phyloP scores from a whole-genome alignment of 169 alveolate genomes.

The Sarcocystis neurona region DNA sequence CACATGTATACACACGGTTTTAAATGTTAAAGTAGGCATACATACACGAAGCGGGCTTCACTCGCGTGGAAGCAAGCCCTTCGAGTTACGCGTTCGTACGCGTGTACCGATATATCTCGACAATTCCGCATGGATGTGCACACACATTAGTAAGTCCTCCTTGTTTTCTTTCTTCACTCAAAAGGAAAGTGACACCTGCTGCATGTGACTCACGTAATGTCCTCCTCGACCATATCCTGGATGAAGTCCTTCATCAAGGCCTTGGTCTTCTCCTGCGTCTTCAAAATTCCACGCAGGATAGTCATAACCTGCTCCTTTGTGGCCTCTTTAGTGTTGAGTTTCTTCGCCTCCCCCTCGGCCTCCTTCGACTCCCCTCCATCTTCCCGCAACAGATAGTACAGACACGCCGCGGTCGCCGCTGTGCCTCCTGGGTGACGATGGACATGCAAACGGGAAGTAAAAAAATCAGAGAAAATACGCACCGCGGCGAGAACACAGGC shows the following conservation, averaged over 20 bases:
- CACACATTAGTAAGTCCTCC: no score
- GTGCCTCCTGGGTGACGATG: conserved; percentile 65
- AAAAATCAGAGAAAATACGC: no score
- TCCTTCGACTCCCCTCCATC: conserved; percentile 63
- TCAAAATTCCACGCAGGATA: conserved; percentile 68
- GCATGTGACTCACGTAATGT: conserved; percentile 43
- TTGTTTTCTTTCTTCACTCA: no score
- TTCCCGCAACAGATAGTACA: conserved; percentile 67
- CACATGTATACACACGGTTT: no score
- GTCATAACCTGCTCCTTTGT: conserved; percentile 73
- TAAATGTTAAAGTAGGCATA: no score
- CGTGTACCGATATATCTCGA: no score
- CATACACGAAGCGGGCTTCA: no score
- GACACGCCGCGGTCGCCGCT: conserved; percentile 70
- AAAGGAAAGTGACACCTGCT: no score
- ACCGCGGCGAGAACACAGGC: no score
- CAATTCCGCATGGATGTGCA: no score
- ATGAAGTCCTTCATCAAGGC: conserved; percentile 66
- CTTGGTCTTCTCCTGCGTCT: conserved; percentile 69
- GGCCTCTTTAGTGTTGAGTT: conserved; percentile 48
- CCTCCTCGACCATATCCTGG: conserved; percentile 43
- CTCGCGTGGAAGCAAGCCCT: no score
- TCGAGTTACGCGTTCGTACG: no score
- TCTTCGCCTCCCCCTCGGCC: conserved; percentile 48
- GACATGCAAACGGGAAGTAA: not conserved